Percentiles rank a stretch among this genome's conserved stretches.
phyloP scores from a whole-genome alignment of 129 eudicot species.

The Arctium minus region DNA sequence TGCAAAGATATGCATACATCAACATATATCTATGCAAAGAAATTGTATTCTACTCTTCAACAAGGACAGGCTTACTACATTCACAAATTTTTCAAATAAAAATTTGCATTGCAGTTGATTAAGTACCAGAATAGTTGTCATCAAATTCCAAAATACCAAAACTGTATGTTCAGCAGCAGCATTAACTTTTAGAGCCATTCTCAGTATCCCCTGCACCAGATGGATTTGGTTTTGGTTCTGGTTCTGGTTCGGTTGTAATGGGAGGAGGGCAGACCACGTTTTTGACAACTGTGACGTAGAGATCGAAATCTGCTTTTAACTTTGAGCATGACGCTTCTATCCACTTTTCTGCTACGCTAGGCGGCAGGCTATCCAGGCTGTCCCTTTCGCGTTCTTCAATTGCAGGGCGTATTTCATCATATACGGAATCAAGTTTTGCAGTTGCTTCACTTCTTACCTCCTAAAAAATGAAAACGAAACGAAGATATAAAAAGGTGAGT shows the following conservation, averaged over 20 bases:
- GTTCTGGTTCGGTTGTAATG: slow-evolving; percentile 10
- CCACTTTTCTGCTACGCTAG: slow-evolving; percentile 76
- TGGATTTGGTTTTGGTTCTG: slow-evolving; percentile 1
- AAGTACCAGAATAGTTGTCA: slow-evolving; percentile 8
- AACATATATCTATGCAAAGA: background rate
- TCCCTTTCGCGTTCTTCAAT: slow-evolving; percentile 88
- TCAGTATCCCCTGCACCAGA: background rate
- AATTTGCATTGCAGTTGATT: background rate
- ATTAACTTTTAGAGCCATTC: slow-evolving; percentile 20
- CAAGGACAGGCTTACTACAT: background rate
- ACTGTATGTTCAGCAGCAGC: background rate
- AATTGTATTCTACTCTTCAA: background rate
- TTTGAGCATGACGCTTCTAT: slow-evolving; percentile 68
- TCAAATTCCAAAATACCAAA: slow-evolving; percentile 8
- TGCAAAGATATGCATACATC: background rate
- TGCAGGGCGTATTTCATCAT: slow-evolving; percentile 78
- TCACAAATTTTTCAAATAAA: background rate
- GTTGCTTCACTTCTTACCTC: slow-evolving; percentile 56
- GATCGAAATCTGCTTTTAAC: slow-evolving; percentile 56
- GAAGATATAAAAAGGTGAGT: background rate
- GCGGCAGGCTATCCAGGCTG: slow-evolving; percentile 69
- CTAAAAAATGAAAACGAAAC: slow-evolving; percentile 29
- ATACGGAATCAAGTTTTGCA: slow-evolving; percentile 50
- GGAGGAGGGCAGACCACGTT: slow-evolving; percentile 50
- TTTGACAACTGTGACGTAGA: slow-evolving; percentile 56